Percentiles rank a stretch among this genome's conserved stretches.
Evolutionary conservation across 257 asterid genomes (phyloP).

Genomic region (Jacaranda mimosifolia): DNA sequence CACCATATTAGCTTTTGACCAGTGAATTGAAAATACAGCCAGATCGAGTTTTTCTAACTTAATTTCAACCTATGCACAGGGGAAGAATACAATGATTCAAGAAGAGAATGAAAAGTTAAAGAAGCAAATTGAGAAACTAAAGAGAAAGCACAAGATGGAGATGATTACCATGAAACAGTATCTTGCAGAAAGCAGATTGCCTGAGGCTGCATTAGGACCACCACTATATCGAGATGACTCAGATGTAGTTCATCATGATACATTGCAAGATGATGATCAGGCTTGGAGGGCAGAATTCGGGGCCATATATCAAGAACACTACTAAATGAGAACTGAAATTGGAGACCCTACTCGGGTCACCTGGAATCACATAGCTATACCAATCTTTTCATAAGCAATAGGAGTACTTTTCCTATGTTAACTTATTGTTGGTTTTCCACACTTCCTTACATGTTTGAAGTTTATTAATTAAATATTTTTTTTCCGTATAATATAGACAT

Average conservation of each 20-base stretch:
- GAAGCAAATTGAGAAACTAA: slow-evolving; percentile 82
- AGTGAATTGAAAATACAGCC: not conserved
- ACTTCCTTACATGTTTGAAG: not conserved
- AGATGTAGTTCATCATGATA: slow-evolving; percentile 40
- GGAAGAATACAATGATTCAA: slow-evolving; percentile 52
- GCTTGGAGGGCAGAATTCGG: slow-evolving; percentile 99
- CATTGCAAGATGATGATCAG: slow-evolving; percentile 72
- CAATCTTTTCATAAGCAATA: not conserved
- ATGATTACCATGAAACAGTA: slow-evolving; percentile 92
- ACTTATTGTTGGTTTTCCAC: slow-evolving; percentile 27
- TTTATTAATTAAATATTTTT: slow-evolving; percentile 20
- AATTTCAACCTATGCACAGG: slow-evolving; percentile 58
- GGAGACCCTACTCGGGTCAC: slow-evolving; percentile 58
- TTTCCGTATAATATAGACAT: not conserved
- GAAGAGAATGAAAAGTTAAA: slow-evolving; percentile 84
- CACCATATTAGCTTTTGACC: not conserved
- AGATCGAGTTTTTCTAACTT: not conserved
- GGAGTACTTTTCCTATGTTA: not conserved
- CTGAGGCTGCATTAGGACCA: slow-evolving; percentile 79
- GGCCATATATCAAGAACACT: slow-evolving; percentile 88
- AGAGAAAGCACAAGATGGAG: slow-evolving; percentile 98
- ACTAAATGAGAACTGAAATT: slow-evolving; percentile 30
- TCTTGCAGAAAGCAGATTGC: slow-evolving; percentile 92
- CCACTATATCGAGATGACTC: slow-evolving; percentile 66
- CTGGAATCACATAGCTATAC: not conserved